These are phyloP conservation scores for Iris macrosiphon DNA, from an alignment of 106 monocot genomes.

Conservation along the genomic window DNA sequence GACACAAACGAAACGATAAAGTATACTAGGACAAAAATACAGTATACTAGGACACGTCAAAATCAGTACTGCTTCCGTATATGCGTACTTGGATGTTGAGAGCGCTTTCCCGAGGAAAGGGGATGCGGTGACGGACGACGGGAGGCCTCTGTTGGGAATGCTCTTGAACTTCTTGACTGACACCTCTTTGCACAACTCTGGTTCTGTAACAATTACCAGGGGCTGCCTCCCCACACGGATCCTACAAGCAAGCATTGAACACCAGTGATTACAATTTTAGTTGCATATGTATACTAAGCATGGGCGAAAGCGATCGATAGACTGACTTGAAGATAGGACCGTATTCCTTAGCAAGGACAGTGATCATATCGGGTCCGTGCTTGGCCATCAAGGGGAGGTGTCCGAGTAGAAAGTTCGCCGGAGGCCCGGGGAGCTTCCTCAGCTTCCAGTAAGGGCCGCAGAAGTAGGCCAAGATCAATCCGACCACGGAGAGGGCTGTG, in stretches of 20 bases:
- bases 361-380: constrained; percentile 33
- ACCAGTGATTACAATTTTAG: too few relatives aligned
- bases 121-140: constrained; percentile 38
- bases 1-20: constrained; percentile 7
- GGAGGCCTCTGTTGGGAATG: constrained; percentile 35
- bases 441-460: constrained; percentile 38
- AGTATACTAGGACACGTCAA: too few relatives aligned
- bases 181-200: too few relatives aligned
- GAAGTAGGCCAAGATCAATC: constrained; percentile 32
- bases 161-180: constrained; percentile 59
- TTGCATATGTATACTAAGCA: too few relatives aligned
- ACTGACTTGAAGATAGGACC: constrained; percentile 39
- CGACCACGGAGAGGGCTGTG: background rate
- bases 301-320: background rate
- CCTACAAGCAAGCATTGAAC: too few relatives aligned
- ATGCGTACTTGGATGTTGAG: too few relatives aligned
- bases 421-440: constrained; percentile 44
- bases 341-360: constrained; percentile 21
- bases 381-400: constrained; percentile 42
- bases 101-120: constrained; percentile 47
- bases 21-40: too few relatives aligned
- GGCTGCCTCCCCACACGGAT: too few relatives aligned
- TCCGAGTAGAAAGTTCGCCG: constrained; percentile 25
- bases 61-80: too few relatives aligned
- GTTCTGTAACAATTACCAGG: too few relatives aligned